Percentiles rank a stretch among this genome's conserved stretches.
These are phyloP conservation scores for Novymonas esmeraldas DNA, from an alignment of 208 protist genomes.

Conservation along the genomic window DNA sequence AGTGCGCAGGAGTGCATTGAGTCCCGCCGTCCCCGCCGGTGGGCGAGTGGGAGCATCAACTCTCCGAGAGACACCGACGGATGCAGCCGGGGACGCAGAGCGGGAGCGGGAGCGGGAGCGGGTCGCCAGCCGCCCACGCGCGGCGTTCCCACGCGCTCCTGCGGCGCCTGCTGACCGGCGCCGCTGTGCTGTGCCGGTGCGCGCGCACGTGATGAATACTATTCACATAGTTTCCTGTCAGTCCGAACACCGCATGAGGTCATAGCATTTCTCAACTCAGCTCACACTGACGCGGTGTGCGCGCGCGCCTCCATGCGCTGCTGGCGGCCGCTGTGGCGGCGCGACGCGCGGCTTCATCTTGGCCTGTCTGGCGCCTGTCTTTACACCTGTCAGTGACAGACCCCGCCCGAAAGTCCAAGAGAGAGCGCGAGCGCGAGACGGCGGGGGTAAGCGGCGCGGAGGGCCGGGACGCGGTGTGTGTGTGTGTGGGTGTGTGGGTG, in stretches of 20 bases:
- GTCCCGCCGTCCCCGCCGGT: slow-evolving; percentile 16
- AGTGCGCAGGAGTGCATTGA: slow-evolving; percentile 24
- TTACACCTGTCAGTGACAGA: slow-evolving; percentile 9
- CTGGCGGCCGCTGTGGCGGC: slow-evolving; percentile 13
- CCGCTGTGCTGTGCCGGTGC: too few species aligned
- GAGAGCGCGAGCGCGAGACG: not conserved
- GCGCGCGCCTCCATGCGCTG: not conserved
- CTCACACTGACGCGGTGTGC: slow-evolving; percentile 5
- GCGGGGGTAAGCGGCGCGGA: not conserved
- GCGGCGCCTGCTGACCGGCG: too few species aligned
- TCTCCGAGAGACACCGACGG: too few species aligned
- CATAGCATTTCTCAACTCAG: slow-evolving; percentile 10
- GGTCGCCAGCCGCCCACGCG: too few species aligned
- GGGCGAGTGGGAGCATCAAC: slow-evolving; percentile 29
- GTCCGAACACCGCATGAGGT: slow-evolving; percentile 18
- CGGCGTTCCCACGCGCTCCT: too few species aligned
- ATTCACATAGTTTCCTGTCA: slow-evolving; percentile 22
- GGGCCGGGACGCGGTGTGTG: slow-evolving; percentile 2
- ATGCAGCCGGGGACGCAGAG: too few species aligned
- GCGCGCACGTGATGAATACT: slow-evolving; percentile 14
- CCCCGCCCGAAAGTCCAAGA: slow-evolving; percentile 3
- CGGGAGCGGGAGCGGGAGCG: too few species aligned
- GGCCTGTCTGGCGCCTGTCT: slow-evolving; percentile 5
- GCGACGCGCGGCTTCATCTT: not conserved
- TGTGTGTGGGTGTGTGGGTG: not conserved